Evolutionary conservation across 2,329 filamentous ascomycete genomes (phyloP).

Genomic region (Ophiostoma perfectum): DNA sequence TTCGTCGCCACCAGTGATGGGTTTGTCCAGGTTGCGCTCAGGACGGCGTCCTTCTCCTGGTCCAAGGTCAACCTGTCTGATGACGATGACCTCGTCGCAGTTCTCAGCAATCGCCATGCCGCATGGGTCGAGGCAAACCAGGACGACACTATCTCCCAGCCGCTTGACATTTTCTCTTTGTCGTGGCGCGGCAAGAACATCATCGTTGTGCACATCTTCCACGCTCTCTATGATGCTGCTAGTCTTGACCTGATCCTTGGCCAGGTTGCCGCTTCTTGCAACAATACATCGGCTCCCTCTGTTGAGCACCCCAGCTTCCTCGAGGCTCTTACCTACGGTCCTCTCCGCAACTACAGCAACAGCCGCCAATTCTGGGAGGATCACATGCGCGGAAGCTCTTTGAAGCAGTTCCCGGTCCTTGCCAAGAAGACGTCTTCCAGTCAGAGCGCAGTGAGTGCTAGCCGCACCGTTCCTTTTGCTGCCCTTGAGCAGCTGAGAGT

Average conservation of each 20-base stretch:
- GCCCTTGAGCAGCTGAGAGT: constrained; percentile 50
- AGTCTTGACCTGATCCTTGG: constrained; percentile 66
- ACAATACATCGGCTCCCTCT: neutral
- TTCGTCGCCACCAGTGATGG: constrained; percentile 72
- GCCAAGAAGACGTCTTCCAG: constrained; percentile 14
- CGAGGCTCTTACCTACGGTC: constrained; percentile 63
- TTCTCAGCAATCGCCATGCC: constrained; percentile 36
- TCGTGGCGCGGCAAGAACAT: constrained; percentile 28
- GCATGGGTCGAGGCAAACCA: constrained; percentile 53
- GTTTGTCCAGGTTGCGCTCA: constrained; percentile 65
- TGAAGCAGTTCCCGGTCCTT: constrained; percentile 27
- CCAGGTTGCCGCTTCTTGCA: constrained; percentile 40
- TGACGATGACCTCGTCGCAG: constrained; percentile 32
- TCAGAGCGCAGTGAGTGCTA: constrained; percentile 20
- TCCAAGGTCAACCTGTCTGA: constrained; percentile 32
- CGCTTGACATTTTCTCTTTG: constrained; percentile 48
- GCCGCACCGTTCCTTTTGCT: constrained; percentile 36
- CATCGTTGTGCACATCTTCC: constrained; percentile 68
- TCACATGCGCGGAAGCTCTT: constrained; percentile 42
- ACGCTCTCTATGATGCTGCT: constrained; percentile 80
- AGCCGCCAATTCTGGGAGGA: constrained; percentile 61
- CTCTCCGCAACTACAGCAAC: constrained; percentile 46
- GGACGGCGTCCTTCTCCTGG: constrained; percentile 41
- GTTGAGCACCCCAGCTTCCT: constrained; percentile 44
- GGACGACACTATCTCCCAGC: constrained; percentile 41